phyloP scores from a whole-genome alignment of 2,329 filamentous ascomycete species.

The Botrytis cinerea region DNA sequence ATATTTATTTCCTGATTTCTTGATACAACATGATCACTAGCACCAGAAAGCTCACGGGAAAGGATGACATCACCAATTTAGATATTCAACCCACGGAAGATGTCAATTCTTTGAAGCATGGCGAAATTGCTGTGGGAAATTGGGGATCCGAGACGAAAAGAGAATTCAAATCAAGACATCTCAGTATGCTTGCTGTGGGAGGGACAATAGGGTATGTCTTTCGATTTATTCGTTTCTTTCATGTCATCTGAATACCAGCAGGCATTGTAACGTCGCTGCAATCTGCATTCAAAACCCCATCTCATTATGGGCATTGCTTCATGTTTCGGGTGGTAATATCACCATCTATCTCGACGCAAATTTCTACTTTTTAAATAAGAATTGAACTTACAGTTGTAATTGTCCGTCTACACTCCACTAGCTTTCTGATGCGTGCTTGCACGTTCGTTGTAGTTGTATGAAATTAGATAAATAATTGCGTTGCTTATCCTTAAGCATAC shows the following conservation, averaged over 20 bases:
- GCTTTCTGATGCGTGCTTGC: background rate
- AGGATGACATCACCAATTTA: background rate
- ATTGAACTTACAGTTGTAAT: background rate
- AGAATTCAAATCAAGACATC: constrained; percentile 3
- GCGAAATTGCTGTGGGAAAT: background rate
- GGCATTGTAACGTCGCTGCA: background rate
- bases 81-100: background rate
- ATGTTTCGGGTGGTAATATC: background rate
- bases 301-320: background rate
- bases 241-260: background rate
- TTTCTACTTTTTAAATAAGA: background rate
- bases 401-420: too few relatives aligned
- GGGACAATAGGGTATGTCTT: constrained; percentile 7
- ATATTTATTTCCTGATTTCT: background rate
- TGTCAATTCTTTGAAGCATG: constrained; percentile 4
- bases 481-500: background rate
- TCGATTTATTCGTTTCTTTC: background rate
- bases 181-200: constrained; percentile 16
- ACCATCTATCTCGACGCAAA: background rate
- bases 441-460: too few relatives aligned
- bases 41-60: background rate
- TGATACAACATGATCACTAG: background rate
- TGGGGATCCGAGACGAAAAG: constrained; percentile 14
- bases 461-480: background rate
- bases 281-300: background rate